Evolutionary conservation across 2,329 filamentous ascomycete species (phyloP), one percentile per base, ranked within the genome.

Genomic region (Aspergillus persii): DNA sequence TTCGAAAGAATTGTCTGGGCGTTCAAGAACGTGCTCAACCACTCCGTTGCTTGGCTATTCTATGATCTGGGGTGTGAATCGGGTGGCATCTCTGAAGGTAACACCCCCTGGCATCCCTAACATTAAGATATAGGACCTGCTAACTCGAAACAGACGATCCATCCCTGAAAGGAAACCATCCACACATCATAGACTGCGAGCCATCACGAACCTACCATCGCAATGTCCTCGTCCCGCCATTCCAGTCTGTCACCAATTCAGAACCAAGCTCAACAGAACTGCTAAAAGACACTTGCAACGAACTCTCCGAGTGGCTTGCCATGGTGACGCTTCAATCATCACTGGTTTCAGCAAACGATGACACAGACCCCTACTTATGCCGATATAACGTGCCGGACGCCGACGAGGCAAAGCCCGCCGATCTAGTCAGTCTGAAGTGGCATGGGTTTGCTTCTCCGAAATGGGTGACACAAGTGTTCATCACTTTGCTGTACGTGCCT

Each of bases 1-100:
- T 96, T 96, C 68, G 88, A 93, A 62, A 82, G 91, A 50, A 79
- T 96, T 12, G 73, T 88, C 6, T 90, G 90, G 81, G 91, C 92
- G 12, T 92, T 88, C 73, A 88, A 89, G 67, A 91, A 92, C 63
- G 91, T 91, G 26, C 80, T 97, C 26, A 85, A 83, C 52, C 76
- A 81, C 49, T 85, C 88, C 1, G 69, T 88, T 26, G 85, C 85
- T 1, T 97, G 94, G 92, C 77, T 98, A 0, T 93, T 95, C 67
- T 88, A 83, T 68, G 89, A 92, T 67, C 72, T 87, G 23, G 64
- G 66, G 9, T 52, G 53, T 31, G 68, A 57, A 8, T 50, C 66
- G 4, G 64, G 46, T 11, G 64, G 61, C 29, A 59, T 64, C 46
- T 77, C 68, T 68, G 65, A 79, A 77, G 75, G 83, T 86, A 77